Base-by-base conservation (phyloP, 768 basidiomycete species). In the Paxillus ammoniavirescens region DNA sequence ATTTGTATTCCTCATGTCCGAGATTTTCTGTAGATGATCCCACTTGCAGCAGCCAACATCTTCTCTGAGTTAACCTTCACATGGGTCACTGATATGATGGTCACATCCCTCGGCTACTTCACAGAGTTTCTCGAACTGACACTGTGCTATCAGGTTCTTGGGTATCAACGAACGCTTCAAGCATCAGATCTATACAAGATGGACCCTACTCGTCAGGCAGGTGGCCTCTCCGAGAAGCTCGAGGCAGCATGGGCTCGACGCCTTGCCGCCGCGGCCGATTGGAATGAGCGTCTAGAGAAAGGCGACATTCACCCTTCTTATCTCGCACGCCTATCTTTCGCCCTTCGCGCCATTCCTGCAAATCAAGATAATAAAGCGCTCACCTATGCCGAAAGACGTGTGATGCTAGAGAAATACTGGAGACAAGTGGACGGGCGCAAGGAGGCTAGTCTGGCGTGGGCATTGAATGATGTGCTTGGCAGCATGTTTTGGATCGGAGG, bases 151-250 rank as follows among this genome's bases (percentile, higher is more conserved):
- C 38, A 82, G 81, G 72, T 74, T 9, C 71, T 85, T 38, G 87
- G 88, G 0, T 89, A 85, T 62, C 84, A 87, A 62, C 75, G 89
- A 30, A 84, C 87, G 1, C 73, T 92, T 8, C 86, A 87, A 61
- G 84, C 85, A 0, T 81, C 85, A 1, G 90, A 92, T 69, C 68
- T 91, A 12, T 89, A 87, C 86, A 82, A 81, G 62, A 72, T 91
- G 55, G 80, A 82, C 52, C 64, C 73, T 4, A 61, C 74, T 4
- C 76, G 78, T 30, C 77, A 84, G 59, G 73, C 81, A 14, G 77
- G 74, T 0, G 55, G 61, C 17, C 73, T 91, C 28, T 78, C 83
- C 2, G 68, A 71, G 10, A 72, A 74, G 57, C 76, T 91, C 23
- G 79, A 89, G 51, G 74, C 67, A 13, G 73, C 83, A 8, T 86